Evolutionary conservation across 2,329 filamentous ascomycete genomes (phyloP).

Genomic region (Apiospora koreana): DNA sequence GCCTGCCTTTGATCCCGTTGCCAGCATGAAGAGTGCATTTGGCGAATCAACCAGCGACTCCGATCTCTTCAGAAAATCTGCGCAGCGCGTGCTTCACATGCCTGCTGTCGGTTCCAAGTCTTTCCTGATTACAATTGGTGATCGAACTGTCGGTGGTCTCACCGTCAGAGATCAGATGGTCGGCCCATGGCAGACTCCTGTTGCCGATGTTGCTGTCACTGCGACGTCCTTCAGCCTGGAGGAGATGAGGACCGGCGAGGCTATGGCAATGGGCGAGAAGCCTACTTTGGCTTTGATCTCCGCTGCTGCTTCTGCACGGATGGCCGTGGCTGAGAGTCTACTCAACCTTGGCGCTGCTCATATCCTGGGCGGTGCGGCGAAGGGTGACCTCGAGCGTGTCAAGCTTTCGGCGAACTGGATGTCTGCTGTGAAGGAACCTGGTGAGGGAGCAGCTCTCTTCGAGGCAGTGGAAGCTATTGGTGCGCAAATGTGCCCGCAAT

Average conservation of each 20-base stretch:
- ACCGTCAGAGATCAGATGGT: slow-evolving; percentile 93
- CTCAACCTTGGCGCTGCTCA: slow-evolving; percentile 79
- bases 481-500: slow-evolving; percentile 84
- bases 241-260: slow-evolving; percentile 77
- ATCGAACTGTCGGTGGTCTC: slow-evolving; percentile 87
- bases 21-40: slow-evolving; percentile 66
- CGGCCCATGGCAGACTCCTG: slow-evolving; percentile 92
- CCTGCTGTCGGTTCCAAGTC: slow-evolving; percentile 95
- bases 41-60: slow-evolving; percentile 51
- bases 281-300: slow-evolving; percentile 88
- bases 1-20: slow-evolving; percentile 64
- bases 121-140: slow-evolving; percentile 95
- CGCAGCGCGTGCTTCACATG: slow-evolving; percentile 78
- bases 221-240: slow-evolving; percentile 71
- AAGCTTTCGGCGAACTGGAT: slow-evolving; percentile 98
- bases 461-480: slow-evolving; percentile 93
- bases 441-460: slow-evolving; percentile 89
- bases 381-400: slow-evolving; percentile 74
- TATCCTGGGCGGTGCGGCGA: slow-evolving; percentile 12
- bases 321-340: slow-evolving; percentile 93
- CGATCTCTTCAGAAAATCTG: slow-evolving; percentile 63
- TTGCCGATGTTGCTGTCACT: slow-evolving; percentile 92
- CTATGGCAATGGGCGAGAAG: slow-evolving; percentile 93
- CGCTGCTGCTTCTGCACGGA: slow-evolving; percentile 85
- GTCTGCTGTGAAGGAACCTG: slow-evolving; percentile 91